Evolutionary conservation across 495 filamentous ascomycete species (phyloP), one percentile per base, ranked within the genome.

Genomic region (Hyaloscypha bicolor): DNA sequence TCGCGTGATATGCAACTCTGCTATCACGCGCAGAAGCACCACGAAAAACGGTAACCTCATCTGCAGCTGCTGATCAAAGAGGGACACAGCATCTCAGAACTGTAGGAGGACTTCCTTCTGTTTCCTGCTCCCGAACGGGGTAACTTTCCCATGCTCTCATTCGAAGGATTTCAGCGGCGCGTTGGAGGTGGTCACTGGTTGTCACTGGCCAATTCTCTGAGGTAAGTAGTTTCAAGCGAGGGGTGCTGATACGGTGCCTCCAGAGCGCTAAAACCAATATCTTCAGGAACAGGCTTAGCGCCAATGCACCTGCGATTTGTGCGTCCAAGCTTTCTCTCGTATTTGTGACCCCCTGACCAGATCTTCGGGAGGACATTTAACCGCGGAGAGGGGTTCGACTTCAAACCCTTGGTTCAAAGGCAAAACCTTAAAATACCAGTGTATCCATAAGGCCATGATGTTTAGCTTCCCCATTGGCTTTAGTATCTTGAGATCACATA

Each of bases 211-310:
- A 62, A 30, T 22, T 22, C 21, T 11, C 32, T 11, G 48, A 52
- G 19, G 51, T 56, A 1, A 4, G 53, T 14, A 14, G 53, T 35
- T 57, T 64, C 30, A 33, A 56, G 31, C 52, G 62, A 55, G 14
- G 12, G 61, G 12, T 12, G 19, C 45, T 53, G 61, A 63, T 53
- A 55, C 61, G 61, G 5, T n/a, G 45, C 29, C 25, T 4, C 19
- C 48, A 48, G 35, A 0, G 19, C 61, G 52, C 52, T 57, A 64
- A 25, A 37, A 57, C 29, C 30, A 52, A 31, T 9, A 8, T 6
- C 5, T 53, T 53, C 32, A 64, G 62, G 62, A 64, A 64, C 62
- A 64, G 62, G 62, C 52, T 25, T 64, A 64, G 62, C 62, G 62
- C 37, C 0, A 25, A 25, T 25, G 25, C 25, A 25, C 1, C 25